phyloP scores from a whole-genome alignment of 2,329 filamentous ascomycete species.

The Ophiostoma sp. region DNA sequence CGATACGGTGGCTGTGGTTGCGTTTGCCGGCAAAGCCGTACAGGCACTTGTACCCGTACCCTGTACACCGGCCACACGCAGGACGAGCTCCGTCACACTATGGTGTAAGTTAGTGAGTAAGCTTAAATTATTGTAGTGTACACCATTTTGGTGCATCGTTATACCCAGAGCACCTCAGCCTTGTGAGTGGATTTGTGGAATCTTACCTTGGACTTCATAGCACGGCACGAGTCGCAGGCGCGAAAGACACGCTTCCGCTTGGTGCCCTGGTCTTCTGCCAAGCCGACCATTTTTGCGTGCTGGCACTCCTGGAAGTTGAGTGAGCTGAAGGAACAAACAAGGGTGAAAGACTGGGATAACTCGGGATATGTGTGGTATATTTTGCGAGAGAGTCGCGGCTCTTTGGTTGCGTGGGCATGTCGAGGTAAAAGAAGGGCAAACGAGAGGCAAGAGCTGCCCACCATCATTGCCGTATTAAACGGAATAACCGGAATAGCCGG shows the following conservation, averaged over 20 bases:
- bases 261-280: conserved; percentile 9
- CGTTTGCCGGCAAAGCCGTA: conserved; percentile 25
- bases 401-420: background rate
- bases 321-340: background rate
- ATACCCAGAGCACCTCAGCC: background rate
- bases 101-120: background rate
- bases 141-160: too few species aligned
- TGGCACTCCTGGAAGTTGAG: background rate
- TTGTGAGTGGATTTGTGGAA: background rate
- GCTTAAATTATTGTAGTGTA: background rate
- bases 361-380: background rate
- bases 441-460: background rate
- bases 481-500: background rate
- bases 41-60: conserved; percentile 33
- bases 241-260: conserved; percentile 32
- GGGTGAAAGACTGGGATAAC: background rate
- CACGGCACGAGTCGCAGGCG: conserved; percentile 34
- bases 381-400: background rate
- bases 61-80: conserved; percentile 32
- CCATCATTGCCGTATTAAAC: background rate
- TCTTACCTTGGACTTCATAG: conserved; percentile 34
- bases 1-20: conserved; percentile 14
- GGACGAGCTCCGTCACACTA: conserved; percentile 32
- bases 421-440: background rate
- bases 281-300: background rate